Base-by-base conservation (phyloP, 1,284 basidiomycete species). In the Pseudozyma flocculosa region DNA sequence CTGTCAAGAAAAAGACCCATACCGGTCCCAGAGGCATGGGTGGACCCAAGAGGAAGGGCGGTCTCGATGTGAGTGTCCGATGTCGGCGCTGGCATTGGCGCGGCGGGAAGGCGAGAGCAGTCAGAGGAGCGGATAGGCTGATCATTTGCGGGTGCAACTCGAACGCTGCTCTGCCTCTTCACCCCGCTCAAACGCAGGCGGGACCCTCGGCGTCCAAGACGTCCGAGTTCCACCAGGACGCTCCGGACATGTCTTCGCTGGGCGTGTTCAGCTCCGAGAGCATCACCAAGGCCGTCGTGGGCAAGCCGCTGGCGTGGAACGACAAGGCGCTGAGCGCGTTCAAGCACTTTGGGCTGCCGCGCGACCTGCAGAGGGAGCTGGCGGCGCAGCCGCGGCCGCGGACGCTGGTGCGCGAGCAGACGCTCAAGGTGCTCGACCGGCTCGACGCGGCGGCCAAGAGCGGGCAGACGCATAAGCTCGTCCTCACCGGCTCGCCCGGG, bases 401-500 rank as follows among this genome's bases (percentile, higher is more conserved):
- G 22, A 61, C 62, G 26, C 46, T 73, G 7, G 48, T 73, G 17
- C 67, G 74, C 11, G 41, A 60, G 30, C 67, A 69, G 40, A 57
- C 71, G 15, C 56, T 73, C 1, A 61, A 68, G 43, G 48, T 75
- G n/a, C 55, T 72, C 17, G 58, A 64, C 30, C 48, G 64, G 38
- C 50, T 76, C 18, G 71, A 73, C 40, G 41, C 47, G 3, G 50
- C 62, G 8, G 48, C 65, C 18, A 55, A 54, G 41, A 42, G 17
- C 13, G 47, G 47, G 14, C 54, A 50, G 40, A 39, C 45, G 5
- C 23, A 47, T 0, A 59, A 51, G 22, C 49, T 67, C n/a, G 29
- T 73, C 21, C 48, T 75, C 13, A 44, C 65, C 58, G 93, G 92
- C n/a, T 53, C 51, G 24, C 42, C 83, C 8, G 93, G 92, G 2